Conservation (phyloP, 345 rosid species). For the Melastoma malabathricum region DNA sequence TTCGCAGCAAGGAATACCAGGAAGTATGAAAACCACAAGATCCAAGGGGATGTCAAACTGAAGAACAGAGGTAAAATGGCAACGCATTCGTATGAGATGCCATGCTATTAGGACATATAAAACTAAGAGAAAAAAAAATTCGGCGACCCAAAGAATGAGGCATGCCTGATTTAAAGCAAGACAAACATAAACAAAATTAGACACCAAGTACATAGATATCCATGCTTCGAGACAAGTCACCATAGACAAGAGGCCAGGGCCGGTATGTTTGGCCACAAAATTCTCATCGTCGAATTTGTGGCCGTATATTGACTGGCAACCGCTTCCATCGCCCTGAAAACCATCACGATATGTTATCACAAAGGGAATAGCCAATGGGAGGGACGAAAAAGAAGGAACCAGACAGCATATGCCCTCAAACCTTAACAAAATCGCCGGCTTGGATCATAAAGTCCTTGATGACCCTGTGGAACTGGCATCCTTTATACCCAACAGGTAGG, state of each 20-base stretch:
- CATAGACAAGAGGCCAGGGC: conserved; percentile 93
- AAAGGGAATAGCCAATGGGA: not conserved
- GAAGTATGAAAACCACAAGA: no score
- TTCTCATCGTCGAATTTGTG: conserved; percentile 83
- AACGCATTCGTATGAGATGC: no score
- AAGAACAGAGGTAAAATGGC: no score
- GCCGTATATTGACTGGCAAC: conserved; percentile 77
- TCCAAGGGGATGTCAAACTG: no score
- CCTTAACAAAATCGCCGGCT: conserved; percentile 93
- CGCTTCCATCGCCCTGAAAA: conserved; percentile 91
- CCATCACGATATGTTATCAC: not conserved
- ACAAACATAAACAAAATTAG: no score
- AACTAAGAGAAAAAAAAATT: not conserved
- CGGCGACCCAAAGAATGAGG: not conserved
- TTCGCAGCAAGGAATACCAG: no score
- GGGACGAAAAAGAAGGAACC: no score
- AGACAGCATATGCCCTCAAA: conserved; percentile 2
- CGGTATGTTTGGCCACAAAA: conserved; percentile 84
- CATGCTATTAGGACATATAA: no score
- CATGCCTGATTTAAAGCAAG: no score
- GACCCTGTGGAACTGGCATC: conserved; percentile 86
- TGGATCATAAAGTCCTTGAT: conserved; percentile 97
- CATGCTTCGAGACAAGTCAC: conserved; percentile 15
- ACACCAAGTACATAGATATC: no score
- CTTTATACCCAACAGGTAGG: conserved; percentile 82